These are phyloP conservation scores for Diacronema lutheri DNA, from an alignment of 78 protist genomes.

Conservation along the genomic window DNA sequence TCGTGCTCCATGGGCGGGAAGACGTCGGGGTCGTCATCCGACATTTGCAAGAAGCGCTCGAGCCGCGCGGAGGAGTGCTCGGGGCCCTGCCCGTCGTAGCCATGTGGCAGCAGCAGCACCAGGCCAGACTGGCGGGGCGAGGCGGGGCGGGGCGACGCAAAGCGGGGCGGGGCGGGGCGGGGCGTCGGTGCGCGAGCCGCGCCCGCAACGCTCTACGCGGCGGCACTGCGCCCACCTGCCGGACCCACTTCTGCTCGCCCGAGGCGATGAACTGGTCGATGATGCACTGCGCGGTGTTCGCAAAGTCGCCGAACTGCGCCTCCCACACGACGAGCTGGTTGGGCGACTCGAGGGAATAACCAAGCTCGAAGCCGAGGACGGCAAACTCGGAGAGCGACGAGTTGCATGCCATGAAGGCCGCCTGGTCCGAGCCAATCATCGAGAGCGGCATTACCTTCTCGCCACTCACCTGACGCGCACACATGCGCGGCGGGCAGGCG, in stretches of 20 bases:
- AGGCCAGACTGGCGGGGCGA: constrained; percentile 86
- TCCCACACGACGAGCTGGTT: constrained; percentile 91
- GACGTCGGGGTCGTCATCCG: constrained; percentile 32
- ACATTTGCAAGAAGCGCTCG: constrained; percentile 83
- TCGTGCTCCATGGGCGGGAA: not conserved
- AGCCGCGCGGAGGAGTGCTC: constrained; percentile 92
- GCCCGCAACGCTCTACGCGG: not conserved
- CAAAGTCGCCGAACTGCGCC: constrained; percentile 95
- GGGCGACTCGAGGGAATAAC: constrained; percentile 75
- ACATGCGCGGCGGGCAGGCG: too few relatives aligned
- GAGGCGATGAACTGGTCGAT: constrained; percentile 89
- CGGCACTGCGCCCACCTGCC: not conserved
- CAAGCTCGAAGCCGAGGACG: constrained; percentile 92
- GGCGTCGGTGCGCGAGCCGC: too few relatives aligned
- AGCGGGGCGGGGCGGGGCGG: too few relatives aligned
- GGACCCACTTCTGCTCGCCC: constrained; percentile 71
- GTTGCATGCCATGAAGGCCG: constrained; percentile 63
- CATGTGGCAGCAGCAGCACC: constrained; percentile 90
- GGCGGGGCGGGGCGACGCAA: not conserved
- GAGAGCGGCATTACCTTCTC: constrained; percentile 44
- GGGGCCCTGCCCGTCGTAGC: constrained; percentile 96
- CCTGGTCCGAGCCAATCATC: constrained; percentile 41
- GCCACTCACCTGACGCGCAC: too few relatives aligned
- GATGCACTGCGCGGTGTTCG: constrained; percentile 89
- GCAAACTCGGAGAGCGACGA: constrained; percentile 76